Evolutionary conservation across 768 basidiomycete species (phyloP).

Genomic region (Lactarius tabidus): DNA sequence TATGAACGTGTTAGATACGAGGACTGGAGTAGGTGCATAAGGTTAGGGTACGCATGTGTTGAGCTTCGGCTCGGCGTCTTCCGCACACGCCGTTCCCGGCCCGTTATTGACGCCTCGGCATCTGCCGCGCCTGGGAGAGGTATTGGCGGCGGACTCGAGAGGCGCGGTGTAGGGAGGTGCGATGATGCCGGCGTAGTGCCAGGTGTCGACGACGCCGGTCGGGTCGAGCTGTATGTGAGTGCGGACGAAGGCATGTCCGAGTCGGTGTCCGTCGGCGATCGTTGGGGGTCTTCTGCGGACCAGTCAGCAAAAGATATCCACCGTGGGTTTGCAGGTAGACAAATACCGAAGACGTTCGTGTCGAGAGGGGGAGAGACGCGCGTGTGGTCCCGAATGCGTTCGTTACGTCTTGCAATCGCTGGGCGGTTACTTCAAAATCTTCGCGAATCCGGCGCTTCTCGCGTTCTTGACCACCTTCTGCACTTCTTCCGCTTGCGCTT

Average conservation of each 20-base stretch:
- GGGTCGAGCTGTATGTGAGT: slow-evolving; percentile 33
- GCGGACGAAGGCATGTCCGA: slow-evolving; percentile 28
- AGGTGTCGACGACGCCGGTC: slow-evolving; percentile 42
- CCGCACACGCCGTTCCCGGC: slow-evolving; percentile 55
- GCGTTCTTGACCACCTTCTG: slow-evolving; percentile 30
- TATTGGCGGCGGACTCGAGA: slow-evolving; percentile 34
- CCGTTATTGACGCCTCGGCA: slow-evolving; percentile 19
- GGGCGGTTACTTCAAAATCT: slow-evolving; percentile 37
- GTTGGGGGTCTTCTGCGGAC: slow-evolving; percentile 18
- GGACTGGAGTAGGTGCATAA: neutral
- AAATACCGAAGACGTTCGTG: slow-evolving; percentile 35
- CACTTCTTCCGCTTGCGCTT: slow-evolving; percentile 31
- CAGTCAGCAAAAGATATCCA: slow-evolving; percentile 20
- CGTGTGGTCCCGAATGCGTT: slow-evolving; percentile 46
- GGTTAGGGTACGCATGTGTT: slow-evolving; percentile 64
- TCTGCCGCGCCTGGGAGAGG: slow-evolving; percentile 30
- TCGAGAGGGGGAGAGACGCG: slow-evolving; percentile 36
- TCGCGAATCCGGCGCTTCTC: slow-evolving; percentile 37
- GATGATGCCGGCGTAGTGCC: slow-evolving; percentile 40
- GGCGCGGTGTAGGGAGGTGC: slow-evolving; percentile 44
- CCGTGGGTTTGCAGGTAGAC: neutral
- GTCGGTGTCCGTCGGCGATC: slow-evolving; percentile 17
- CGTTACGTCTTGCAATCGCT: slow-evolving; percentile 61
- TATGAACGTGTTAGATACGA: slow-evolving; percentile 5
- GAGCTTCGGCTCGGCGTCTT: slow-evolving; percentile 82